These are phyloP conservation scores for Cerioporus squamosus DNA, from an alignment of 1,284 basidiomycete genomes.

Conservation along the genomic window DNA sequence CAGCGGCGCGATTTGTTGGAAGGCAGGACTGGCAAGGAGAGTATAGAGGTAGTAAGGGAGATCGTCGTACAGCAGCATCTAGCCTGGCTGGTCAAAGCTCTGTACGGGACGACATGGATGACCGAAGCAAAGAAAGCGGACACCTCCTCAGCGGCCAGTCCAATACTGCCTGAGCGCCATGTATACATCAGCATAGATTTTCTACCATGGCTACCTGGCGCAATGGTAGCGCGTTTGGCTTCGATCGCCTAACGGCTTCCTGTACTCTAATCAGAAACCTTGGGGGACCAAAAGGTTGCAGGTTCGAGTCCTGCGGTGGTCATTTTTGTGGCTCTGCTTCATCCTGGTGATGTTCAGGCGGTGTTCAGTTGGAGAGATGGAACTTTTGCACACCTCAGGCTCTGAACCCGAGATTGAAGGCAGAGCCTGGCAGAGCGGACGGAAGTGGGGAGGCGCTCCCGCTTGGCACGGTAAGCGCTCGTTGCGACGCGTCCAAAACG, in stretches of 20 bases:
- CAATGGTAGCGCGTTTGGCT: constrained; percentile 90
- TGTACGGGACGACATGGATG: constrained; percentile 23
- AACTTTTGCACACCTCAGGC: too few species aligned
- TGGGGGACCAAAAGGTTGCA: constrained; percentile 76
- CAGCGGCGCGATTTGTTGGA: constrained; percentile 58
- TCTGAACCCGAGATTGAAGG: too few species aligned
- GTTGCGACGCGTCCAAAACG: constrained; percentile 16
- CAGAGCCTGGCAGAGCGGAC: too few species aligned
- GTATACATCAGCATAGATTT: too few species aligned
- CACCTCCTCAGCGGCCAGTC: not conserved
- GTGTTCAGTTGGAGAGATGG: too few species aligned
- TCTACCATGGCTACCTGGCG: constrained; percentile 68
- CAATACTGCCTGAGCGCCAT: too few species aligned
- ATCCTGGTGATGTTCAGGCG: too few species aligned
- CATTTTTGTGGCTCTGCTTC: constrained; percentile 39
- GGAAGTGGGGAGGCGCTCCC: not conserved
- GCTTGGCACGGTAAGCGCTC: not conserved
- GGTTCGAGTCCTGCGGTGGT: constrained; percentile 89
- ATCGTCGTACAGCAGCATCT: constrained; percentile 40
- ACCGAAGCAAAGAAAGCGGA: not conserved
- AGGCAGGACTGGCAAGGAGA: constrained; percentile 25
- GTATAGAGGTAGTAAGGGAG: constrained; percentile 30
- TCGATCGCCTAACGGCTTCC: constrained; percentile 59
- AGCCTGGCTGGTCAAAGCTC: constrained; percentile 20
- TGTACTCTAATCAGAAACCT: not conserved